Evolutionary conservation across 768 basidiomycete genomes (phyloP), one percentile per base, ranked within the genome.

Genomic region (Lactarius indigo): DNA sequence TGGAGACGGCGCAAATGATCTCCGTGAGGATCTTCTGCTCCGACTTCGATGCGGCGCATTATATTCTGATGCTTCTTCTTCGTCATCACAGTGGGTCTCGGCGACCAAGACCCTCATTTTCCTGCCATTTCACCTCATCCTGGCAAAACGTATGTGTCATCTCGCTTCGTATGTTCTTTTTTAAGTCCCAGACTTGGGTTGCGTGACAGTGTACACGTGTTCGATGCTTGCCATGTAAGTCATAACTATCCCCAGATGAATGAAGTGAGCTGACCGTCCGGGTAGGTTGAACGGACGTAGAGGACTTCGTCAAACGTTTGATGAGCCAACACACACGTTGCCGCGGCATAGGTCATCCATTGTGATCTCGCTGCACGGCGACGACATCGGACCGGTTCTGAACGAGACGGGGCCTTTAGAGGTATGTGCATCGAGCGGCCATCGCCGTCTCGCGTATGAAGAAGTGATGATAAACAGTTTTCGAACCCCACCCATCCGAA

Each of bases 211-310:
- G 5, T 64, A 64, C 52, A 64, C 67, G 18, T 64, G 64, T 54
- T 68, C 61, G 26, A 64, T 64, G 63, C 66, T 68, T 30, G 63
- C 59, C 8, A 68, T 68, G 67, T 64, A 47, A 55, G 35, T 30
- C 4, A 18, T 20, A 3, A 37, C 8, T 30, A n/a, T 31, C 17
- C 9, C n/a, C 35, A n/a, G 15, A 18, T 54, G n/a, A n/a, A 52
- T 10, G 44, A 52, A 26, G 13, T 26, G 50, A 52, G n/a, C 41
- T 31, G 28, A 9, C 33, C 23, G 5, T 44, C 17, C 28, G 7
- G n/a, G 37, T 15, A 68, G 67, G 67, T 41, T 68, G 9, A 68
- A 68, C 50, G 63, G 67, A 2, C 54, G 63, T 23, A 18, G 26
- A 8, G 56, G 50, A 15, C 52, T 64, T 20, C 64, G 67, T 5